Base-by-base conservation (phyloP, 139 green algal genomes). In the Yamagishiella unicocca region DNA sequence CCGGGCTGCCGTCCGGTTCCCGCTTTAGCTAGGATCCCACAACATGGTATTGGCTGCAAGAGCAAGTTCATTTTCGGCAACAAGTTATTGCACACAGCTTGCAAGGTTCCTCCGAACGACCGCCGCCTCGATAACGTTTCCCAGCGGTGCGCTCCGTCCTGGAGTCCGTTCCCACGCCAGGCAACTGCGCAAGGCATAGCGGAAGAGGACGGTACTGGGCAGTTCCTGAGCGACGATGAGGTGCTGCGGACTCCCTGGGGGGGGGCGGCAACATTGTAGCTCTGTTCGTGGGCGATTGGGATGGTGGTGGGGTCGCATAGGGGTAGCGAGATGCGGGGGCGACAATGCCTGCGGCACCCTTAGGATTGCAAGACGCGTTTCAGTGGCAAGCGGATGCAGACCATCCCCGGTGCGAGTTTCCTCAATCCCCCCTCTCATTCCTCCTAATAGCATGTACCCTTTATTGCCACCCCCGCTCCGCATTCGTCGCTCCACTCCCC, bases 151-250 rank as follows among this genome's bases (percentile, higher is more conserved):
- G n/a, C n/a, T n/a, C n/a, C n/a, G n/a, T n/a, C n/a, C n/a, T n/a
- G n/a, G n/a, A n/a, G n/a, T n/a, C n/a, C n/a, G n/a, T n/a, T n/a
- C n/a, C n/a, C n/a, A n/a, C n/a, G n/a, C n/a, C n/a, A n/a, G n/a
- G n/a, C n/a, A n/a, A n/a, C n/a, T n/a, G n/a, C n/a, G n/a, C n/a
- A n/a, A n/a, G n/a, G n/a, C n/a, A n/a, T n/a, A n/a, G n/a, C n/a
- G n/a, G 46, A 67, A 1, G 74, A 53, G 24, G 76, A 71, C 2
- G 19, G 7, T n/a, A 27, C 27, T 14, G 5, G 5, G 53, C 25
- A 24, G 38, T 73, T 61, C 24, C 77, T 84, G 1, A 84, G 77
- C 38, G 77, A 84, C 58, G 77, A 73, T 1, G 77, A 84, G 77
- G 77, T 83, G 22, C 7, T 54, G 45, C 2, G 14, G 33, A 9